A percentile compares a stretch with the other conserved stretches of the same genome.
These are phyloP conservation scores for Harrya chromipes DNA, from an alignment of 768 basidiomycete genomes.

Conservation along the genomic window DNA sequence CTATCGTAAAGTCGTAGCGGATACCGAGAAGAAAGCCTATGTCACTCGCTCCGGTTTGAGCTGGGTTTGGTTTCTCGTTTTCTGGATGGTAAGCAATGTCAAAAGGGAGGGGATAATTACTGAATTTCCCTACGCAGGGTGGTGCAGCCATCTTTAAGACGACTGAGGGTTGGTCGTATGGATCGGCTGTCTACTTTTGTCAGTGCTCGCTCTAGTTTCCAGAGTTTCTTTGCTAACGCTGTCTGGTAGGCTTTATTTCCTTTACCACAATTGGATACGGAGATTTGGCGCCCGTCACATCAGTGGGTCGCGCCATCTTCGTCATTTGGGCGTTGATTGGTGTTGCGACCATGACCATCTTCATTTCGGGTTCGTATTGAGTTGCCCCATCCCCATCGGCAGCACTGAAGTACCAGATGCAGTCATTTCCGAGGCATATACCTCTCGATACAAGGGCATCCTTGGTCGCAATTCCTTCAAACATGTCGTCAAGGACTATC, in stretches of 20 bases:
- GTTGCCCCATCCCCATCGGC: neutral
- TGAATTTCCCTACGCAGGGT: slow-evolving; percentile 35
- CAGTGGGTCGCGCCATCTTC: slow-evolving; percentile 73
- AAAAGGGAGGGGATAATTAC: neutral
- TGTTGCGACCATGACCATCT: slow-evolving; percentile 71
- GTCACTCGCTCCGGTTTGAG: slow-evolving; percentile 54
- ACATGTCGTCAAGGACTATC: slow-evolving; percentile 45
- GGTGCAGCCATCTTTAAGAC: slow-evolving; percentile 64
- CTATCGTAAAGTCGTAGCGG: slow-evolving; percentile 17
- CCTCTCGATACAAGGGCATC: slow-evolving; percentile 57
- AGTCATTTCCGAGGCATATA: slow-evolving; percentile 69
- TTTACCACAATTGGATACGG: slow-evolving; percentile 77
- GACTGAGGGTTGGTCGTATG: slow-evolving; percentile 72
- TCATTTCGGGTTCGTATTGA: slow-evolving; percentile 57
- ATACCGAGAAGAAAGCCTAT: slow-evolving; percentile 56
- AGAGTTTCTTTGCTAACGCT: neutral
- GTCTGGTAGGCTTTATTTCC: slow-evolving; percentile 55
- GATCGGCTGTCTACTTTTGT: slow-evolving; percentile 72
- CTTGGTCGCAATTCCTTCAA: slow-evolving; percentile 47
- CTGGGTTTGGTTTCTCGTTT: slow-evolving; percentile 61
- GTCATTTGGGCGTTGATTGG: slow-evolving; percentile 77
- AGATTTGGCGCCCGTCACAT: slow-evolving; percentile 58
- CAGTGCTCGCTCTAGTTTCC: slow-evolving; percentile 17
- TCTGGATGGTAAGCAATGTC: slow-evolving; percentile 61
- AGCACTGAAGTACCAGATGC: neutral